phyloP scores from a whole-genome alignment of 1,284 basidiomycete species.

The Polyporus tsugae region DNA sequence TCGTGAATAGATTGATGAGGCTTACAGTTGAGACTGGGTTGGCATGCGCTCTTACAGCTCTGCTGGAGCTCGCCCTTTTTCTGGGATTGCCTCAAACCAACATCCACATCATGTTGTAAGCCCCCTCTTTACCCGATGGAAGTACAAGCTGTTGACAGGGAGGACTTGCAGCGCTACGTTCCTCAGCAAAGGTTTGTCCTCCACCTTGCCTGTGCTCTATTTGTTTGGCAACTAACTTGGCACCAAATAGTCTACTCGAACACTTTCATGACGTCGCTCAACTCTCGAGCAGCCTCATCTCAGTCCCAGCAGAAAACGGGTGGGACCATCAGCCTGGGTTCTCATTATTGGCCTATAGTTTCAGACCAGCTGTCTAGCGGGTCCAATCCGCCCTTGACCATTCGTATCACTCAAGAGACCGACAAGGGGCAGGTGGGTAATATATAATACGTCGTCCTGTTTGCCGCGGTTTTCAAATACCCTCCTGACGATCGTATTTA shows the following conservation, averaged over 20 bases:
- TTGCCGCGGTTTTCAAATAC: background rate
- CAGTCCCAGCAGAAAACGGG: background rate
- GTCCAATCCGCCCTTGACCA: background rate
- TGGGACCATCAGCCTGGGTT: background rate
- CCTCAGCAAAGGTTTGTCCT: background rate
- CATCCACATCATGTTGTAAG: background rate
- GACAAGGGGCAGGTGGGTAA: background rate
- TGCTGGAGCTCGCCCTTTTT: background rate
- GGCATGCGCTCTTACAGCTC: background rate
- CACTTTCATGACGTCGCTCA: background rate
- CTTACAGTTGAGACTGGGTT: background rate
- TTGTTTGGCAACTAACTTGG: background rate
- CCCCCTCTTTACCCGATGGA: background rate
- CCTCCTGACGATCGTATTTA: background rate
- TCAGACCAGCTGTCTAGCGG: background rate
- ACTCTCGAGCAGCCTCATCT: background rate
- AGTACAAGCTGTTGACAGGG: background rate
- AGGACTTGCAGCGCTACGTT: background rate
- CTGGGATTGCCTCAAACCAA: background rate
- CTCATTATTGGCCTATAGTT: background rate
- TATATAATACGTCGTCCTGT: background rate
- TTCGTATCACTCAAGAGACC: background rate
- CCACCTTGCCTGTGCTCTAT: background rate
- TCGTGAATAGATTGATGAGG: background rate
- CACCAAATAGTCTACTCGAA: background rate